Base-by-base conservation (phyloP, 2,329 filamentous ascomycete species). In the Chaetomium sp. region DNA sequence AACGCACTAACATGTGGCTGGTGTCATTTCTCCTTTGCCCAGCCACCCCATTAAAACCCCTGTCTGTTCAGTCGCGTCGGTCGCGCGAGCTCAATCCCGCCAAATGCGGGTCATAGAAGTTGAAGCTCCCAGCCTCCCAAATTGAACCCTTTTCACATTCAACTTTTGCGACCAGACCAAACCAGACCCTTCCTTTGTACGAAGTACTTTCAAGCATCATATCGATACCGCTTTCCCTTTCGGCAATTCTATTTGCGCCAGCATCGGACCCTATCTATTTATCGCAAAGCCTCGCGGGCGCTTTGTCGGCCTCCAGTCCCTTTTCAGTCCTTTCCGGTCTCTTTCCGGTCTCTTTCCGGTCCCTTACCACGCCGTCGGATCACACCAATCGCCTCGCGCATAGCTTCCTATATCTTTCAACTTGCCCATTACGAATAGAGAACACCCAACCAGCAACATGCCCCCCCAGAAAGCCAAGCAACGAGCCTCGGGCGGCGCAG, bases 21-120 rank as follows among this genome's bases (percentile, higher is more conserved):
- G 58, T 60, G 57, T 5, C 21, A n/a, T 12, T 2, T 12, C 45
- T 25, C n/a, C 21, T 16, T 12, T 59, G 10, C 45, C 68, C 65
- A 64, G 68, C 68, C 69, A 70, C 64, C 62, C 64, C 64, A 69
- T 70, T 68, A 64, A 66, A 66, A 10, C 45, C 65, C 65, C 60
- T 60, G 62, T 57, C 29, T 38, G 19, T 54, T 50, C 21, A 7
- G 9, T 12, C 25, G 25, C 38, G 59, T 64, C 63, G 63, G 63
- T 68, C 64, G 64, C 69, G 65, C 59, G 23, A 54, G 45, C 62
- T 57, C 51, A 25, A 19, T 50, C 50, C 54, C 23, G 57, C 62
- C 38, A 63, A 65, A 55, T 60, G 62, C 54, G 59, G 55, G 58
- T 61, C 27, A 29, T 10, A 31, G 53, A 50, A 38, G 47, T 55